phyloP scores from a whole-genome alignment of 768 basidiomycete species.

The Hebeloma cylindrosporum region DNA sequence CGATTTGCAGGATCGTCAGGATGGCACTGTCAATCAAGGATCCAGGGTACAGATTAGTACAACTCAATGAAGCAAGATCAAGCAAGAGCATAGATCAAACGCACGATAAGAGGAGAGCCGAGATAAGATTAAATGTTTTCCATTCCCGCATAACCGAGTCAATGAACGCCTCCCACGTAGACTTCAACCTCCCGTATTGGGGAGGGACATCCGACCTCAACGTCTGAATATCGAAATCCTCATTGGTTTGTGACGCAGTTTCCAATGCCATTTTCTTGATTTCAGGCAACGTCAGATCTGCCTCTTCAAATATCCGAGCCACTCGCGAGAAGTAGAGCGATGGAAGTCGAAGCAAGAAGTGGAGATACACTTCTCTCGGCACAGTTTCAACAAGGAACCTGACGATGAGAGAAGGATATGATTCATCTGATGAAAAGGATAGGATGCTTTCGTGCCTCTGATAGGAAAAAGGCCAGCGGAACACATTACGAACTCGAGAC shows the following conservation, averaged over 20 bases:
- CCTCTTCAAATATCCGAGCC: slow-evolving; percentile 61
- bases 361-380: slow-evolving; percentile 28
- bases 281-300: slow-evolving; percentile 58
- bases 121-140: slow-evolving; percentile 31
- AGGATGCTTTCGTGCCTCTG: background rate
- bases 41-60: background rate
- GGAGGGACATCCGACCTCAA: slow-evolving; percentile 15
- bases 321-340: slow-evolving; percentile 68
- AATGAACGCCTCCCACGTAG: slow-evolving; percentile 29
- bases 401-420: background rate
- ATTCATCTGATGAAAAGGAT: background rate
- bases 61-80: background rate
- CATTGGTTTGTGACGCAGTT: slow-evolving; percentile 15
- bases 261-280: slow-evolving; percentile 45
- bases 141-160: slow-evolving; percentile 29
- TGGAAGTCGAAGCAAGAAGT: slow-evolving; percentile 55
- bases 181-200: slow-evolving; percentile 18
- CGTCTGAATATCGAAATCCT: slow-evolving; percentile 5
- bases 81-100: slow-evolving; percentile 6
- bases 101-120: slow-evolving; percentile 27
- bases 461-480: too few species aligned
- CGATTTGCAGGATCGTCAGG: slow-evolving; percentile 31
- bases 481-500: too few species aligned
- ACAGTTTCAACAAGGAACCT: slow-evolving; percentile 4
- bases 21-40: slow-evolving; percentile 23